A percentile compares a stretch with the other conserved stretches of the same genome.
phyloP scores from a whole-genome alignment of 2,329 filamentous ascomycete species.

The Colletotrichum sp. region DNA sequence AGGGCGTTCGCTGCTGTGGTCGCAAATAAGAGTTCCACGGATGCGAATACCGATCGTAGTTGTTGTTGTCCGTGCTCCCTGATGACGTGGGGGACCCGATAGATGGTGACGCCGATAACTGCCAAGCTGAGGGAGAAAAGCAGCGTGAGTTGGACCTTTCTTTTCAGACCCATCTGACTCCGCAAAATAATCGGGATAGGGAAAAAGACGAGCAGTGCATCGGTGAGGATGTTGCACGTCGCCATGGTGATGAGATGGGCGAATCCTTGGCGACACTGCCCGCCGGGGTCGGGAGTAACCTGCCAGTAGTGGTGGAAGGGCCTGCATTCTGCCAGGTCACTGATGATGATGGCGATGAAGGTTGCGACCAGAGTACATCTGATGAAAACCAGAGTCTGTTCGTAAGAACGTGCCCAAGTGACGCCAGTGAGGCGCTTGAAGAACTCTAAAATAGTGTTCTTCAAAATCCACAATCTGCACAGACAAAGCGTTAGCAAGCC shows the following conservation, averaged over 20 bases:
- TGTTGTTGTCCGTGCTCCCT: conserved; percentile 75
- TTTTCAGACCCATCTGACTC: conserved; percentile 76
- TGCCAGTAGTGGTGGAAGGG: conserved; percentile 80
- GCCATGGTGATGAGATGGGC: conserved; percentile 90
- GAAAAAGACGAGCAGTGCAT: conserved; percentile 85
- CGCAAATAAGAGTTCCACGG: conserved; percentile 88
- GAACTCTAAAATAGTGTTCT: conserved; percentile 89
- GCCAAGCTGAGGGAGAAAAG: conserved; percentile 86
- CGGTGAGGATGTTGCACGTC: conserved; percentile 86
- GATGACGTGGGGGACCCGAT: conserved; percentile 82
- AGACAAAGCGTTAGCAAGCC: conserved; percentile 29
- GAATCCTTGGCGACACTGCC: conserved; percentile 84
- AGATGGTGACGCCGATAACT: conserved; percentile 80
- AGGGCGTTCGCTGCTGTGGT: conserved; percentile 87
- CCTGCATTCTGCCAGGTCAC: conserved; percentile 83
- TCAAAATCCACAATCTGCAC: conserved; percentile 88
- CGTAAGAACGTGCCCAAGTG: conserved; percentile 81
- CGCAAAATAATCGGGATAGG: conserved; percentile 87
- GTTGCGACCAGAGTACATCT: conserved; percentile 79
- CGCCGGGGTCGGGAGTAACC: conserved; percentile 83
- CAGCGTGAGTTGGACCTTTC: conserved; percentile 78
- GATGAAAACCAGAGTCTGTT: conserved; percentile 72
- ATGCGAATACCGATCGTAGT: conserved; percentile 86
- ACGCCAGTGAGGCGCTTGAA: conserved; percentile 83
- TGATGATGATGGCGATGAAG: conserved; percentile 80